Evolutionary conservation across 371 early-diverging fungal genomes (phyloP).

Genomic region (Mortierella sp.): DNA sequence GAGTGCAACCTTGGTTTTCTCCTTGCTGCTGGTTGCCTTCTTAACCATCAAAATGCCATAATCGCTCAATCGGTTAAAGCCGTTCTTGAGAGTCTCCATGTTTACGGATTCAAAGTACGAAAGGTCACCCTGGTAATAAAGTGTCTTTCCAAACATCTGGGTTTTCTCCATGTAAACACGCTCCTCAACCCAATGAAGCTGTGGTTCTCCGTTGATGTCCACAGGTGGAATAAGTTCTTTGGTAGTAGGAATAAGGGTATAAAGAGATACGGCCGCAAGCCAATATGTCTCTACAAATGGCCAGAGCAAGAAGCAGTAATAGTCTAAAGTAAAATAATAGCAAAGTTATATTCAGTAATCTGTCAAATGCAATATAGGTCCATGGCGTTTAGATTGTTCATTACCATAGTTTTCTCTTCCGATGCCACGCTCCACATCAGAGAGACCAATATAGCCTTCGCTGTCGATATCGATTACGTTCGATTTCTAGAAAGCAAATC

Average conservation of each 20-base stretch:
- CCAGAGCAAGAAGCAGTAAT: constrained; percentile 90
- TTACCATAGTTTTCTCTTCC: constrained; percentile 89
- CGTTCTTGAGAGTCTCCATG: constrained; percentile 87
- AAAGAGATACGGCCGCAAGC: constrained; percentile 66
- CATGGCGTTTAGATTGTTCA: background rate
- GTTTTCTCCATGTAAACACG: constrained; percentile 74
- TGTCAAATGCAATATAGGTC: background rate
- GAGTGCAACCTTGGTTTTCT: constrained; percentile 64
- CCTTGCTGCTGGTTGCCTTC: constrained; percentile 41
- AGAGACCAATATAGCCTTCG: constrained; percentile 69
- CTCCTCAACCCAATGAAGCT: constrained; percentile 75
- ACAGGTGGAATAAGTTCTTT: constrained; percentile 30
- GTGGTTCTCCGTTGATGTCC: constrained; percentile 30
- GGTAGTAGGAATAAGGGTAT: constrained; percentile 44
- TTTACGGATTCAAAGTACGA: constrained; percentile 88
- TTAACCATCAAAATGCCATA: constrained; percentile 74
- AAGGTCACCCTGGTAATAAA: constrained; percentile 87
- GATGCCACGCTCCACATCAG: constrained; percentile 75
- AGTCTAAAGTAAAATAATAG: constrained; percentile 64
- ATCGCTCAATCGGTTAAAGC: constrained; percentile 76
- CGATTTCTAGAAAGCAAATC: constrained; percentile 56
- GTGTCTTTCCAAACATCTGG: constrained; percentile 85
- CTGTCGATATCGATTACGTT: constrained; percentile 69
- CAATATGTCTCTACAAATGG: constrained; percentile 94
- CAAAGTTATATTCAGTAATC: background rate